These are phyloP conservation scores for Zea luxurians DNA, from an alignment of 176 grass and related monocot genomes.

Conservation along the genomic window DNA sequence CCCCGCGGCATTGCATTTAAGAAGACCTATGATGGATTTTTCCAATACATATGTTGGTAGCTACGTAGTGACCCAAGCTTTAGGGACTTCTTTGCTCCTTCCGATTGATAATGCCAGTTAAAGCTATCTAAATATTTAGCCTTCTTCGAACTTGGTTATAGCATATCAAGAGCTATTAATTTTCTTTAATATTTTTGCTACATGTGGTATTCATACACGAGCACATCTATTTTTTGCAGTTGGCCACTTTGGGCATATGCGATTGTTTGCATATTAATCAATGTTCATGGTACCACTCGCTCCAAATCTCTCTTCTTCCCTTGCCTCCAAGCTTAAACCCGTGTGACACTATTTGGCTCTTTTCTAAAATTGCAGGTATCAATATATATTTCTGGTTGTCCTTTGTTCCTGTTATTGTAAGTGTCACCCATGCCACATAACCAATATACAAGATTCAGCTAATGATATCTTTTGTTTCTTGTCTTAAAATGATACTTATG, in stretches of 20 bases:
- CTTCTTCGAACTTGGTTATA: constrained; percentile 21
- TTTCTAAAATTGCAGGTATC: constrained; percentile 60
- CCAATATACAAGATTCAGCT: neutral
- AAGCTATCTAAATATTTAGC: neutral
- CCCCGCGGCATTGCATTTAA: too few relatives aligned
- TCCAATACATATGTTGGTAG: neutral
- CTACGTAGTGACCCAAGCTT: neutral
- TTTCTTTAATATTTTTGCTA: neutral
- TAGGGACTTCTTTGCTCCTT: neutral
- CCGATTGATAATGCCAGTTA: neutral
- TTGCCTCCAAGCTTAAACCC: neutral
- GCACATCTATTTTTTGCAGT: constrained; percentile 53
- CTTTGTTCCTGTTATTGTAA: constrained; percentile 79
- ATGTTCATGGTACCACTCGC: constrained; percentile 65
- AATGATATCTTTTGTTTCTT: neutral
- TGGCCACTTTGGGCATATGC: constrained; percentile 93
- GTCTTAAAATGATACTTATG: constrained; percentile 21
- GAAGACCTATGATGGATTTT: neutral
- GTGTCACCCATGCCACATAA: constrained; percentile 29
- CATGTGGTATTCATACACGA: neutral
- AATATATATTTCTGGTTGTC: constrained; percentile 99
- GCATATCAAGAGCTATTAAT: neutral
- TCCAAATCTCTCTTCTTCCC: neutral
- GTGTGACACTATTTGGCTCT: neutral
- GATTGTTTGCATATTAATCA: constrained; percentile 85